phyloP scores from a whole-genome alignment of 2,329 filamentous ascomycete genomes.

The Bipolaris zeicola region DNA sequence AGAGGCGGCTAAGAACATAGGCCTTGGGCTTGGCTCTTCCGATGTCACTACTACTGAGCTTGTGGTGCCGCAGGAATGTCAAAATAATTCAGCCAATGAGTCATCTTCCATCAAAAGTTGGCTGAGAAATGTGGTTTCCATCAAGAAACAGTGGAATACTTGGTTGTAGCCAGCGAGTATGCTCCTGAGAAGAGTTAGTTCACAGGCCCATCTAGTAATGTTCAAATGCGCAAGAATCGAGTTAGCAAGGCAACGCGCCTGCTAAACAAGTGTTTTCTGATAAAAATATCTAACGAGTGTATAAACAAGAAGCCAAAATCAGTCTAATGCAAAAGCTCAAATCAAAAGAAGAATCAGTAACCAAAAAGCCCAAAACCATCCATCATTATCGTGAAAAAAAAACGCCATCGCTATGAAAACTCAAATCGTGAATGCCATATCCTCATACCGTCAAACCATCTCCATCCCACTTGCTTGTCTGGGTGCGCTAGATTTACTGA shows the following conservation, averaged over 20 bases:
- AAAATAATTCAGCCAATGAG: too few relatives aligned
- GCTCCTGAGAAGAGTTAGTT: too few relatives aligned
- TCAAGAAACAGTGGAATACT: too few relatives aligned
- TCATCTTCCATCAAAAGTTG: too few relatives aligned
- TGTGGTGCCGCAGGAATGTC: too few relatives aligned
- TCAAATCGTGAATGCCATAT: conserved; percentile 4
- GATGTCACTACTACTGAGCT: background rate
- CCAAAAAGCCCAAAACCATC: conserved; percentile 9
- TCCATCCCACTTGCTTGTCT: background rate
- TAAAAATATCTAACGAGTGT: conserved; percentile 5
- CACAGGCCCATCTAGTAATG: background rate
- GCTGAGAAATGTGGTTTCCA: too few relatives aligned
- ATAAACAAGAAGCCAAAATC: conserved; percentile 1
- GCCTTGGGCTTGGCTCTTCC: background rate
- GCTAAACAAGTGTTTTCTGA: conserved; percentile 6
- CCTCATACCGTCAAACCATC: background rate
- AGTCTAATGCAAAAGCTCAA: conserved; percentile 18
- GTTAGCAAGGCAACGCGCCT: background rate
- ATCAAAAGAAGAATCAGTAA: conserved; percentile 13
- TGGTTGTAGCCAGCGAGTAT: too few relatives aligned
- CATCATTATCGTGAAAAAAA: conserved; percentile 9
- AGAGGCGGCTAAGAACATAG: background rate
- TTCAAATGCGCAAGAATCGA: background rate
- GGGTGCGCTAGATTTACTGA: background rate
- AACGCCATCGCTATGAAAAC: conserved; percentile 27